Evolutionary conservation across 2,329 filamentous ascomycete genomes (phyloP).

Genomic region (Geoglossum cookeanum): DNA sequence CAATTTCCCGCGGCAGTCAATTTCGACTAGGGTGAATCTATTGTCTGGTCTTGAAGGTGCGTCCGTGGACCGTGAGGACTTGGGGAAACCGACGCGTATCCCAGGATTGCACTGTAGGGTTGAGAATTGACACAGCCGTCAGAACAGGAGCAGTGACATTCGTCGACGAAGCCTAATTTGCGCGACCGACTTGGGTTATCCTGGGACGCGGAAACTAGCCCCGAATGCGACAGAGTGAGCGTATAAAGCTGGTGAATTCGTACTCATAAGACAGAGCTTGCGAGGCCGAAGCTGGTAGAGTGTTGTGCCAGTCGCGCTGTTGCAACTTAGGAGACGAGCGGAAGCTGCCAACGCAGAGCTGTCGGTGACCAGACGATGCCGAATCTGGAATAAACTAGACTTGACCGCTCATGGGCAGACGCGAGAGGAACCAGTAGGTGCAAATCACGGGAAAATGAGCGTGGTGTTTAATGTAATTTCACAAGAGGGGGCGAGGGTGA

Average conservation of each 20-base stretch:
- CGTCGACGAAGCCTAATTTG: not conserved
- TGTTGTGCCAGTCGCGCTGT: not conserved
- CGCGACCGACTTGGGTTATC: not conserved
- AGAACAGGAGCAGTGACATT: not conserved
- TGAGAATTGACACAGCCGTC: not conserved
- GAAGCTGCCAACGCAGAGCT: constrained; percentile 1
- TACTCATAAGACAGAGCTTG: not conserved
- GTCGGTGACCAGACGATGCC: not conserved
- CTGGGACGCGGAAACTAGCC: not conserved
- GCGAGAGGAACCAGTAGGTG: not conserved
- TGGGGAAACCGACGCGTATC: not conserved
- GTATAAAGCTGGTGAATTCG: not conserved
- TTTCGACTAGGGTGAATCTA: not conserved
- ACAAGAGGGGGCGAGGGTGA: not conserved
- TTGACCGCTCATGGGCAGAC: not conserved
- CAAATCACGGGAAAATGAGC: not conserved
- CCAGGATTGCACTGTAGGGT: not conserved
- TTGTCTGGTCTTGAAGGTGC: not conserved
- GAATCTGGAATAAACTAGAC: not conserved
- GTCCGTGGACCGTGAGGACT: not conserved
- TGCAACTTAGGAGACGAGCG: not conserved
- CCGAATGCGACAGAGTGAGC: not conserved
- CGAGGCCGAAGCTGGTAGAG: not conserved
- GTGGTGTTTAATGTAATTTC: not conserved
- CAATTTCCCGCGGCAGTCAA: not conserved